These are phyloP conservation scores for Balansia obtecta DNA, from an alignment of 2,329 filamentous ascomycete species.

Conservation along the genomic window DNA sequence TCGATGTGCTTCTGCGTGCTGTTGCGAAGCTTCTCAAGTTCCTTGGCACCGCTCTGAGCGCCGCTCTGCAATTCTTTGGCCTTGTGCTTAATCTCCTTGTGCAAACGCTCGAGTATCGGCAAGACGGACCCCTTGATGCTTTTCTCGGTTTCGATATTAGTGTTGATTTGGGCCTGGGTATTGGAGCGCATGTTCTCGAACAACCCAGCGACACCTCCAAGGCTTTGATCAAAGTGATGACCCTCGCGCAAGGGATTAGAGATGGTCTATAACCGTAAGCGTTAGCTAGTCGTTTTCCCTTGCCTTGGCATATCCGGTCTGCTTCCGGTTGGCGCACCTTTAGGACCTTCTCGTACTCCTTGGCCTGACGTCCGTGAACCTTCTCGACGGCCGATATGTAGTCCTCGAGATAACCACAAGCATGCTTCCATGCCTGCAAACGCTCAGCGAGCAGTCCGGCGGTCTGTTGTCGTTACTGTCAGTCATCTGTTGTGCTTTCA, in stretches of 20 bases:
- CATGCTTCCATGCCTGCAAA: conserved; percentile 91
- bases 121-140: conserved; percentile 76
- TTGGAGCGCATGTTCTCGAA: conserved; percentile 93
- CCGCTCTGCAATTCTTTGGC: conserved; percentile 76
- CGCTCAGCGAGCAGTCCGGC: conserved; percentile 76
- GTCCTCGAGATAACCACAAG: conserved; percentile 80
- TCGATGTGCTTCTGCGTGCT: conserved; percentile 93
- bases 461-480: conserved; percentile 37
- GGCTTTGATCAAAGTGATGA: conserved; percentile 80
- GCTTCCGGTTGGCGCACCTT: conserved; percentile 40
- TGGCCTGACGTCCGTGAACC: conserved; percentile 70
- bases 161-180: conserved; percentile 81
- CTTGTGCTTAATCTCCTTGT: conserved; percentile 96
- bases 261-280: conserved; percentile 50
- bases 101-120: conserved; percentile 78
- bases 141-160: conserved; percentile 84
- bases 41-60: conserved; percentile 73
- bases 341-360: conserved; percentile 89
- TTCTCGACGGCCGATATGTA: conserved; percentile 81
- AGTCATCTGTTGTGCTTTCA: not conserved
- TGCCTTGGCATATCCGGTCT: too few species aligned
- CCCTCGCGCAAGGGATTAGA: conserved; percentile 76
- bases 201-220: conserved; percentile 78
- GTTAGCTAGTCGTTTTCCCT: not conserved
- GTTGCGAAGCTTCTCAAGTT: conserved; percentile 79